Evolutionary conservation across 2,329 filamentous ascomycete species (phyloP).

Genomic region (Phaeosphaeriaceae sp.): DNA sequence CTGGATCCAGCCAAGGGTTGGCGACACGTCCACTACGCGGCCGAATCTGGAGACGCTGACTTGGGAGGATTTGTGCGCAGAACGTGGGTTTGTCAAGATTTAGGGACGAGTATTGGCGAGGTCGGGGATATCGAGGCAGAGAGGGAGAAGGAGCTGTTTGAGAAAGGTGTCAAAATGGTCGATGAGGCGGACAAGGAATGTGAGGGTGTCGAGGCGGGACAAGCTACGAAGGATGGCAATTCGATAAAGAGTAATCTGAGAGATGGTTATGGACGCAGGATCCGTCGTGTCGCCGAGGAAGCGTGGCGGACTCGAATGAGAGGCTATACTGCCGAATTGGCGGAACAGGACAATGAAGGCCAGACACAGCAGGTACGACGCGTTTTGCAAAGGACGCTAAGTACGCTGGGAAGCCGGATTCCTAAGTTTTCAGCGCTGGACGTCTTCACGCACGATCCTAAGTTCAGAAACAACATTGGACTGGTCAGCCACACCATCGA

Average conservation of each 20-base stretch:
- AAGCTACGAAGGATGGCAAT: not conserved
- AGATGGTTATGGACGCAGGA: too few relatives aligned
- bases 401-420: too few relatives aligned
- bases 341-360: too few relatives aligned
- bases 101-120: not conserved
- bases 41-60: constrained; percentile 13
- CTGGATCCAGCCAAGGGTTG: constrained; percentile 22
- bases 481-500: too few relatives aligned
- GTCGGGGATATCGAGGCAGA: not conserved
- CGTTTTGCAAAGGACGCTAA: too few relatives aligned
- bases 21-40: constrained; percentile 22
- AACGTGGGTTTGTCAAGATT: not conserved
- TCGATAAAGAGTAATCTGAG: not conserved
- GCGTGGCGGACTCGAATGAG: too few relatives aligned
- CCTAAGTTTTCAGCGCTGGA: too few relatives aligned
- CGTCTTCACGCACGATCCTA: too few relatives aligned
- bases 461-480: too few relatives aligned
- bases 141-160: not conserved
- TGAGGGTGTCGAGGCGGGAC: not conserved
- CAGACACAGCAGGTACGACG: too few relatives aligned
- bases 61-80: not conserved
- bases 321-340: too few relatives aligned
- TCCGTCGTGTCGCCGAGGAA: too few relatives aligned
- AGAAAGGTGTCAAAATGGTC: not conserved
- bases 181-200: not conserved